Conservation (phyloP, 129 eudicot species). For the Tanacetum coccineum region DNA sequence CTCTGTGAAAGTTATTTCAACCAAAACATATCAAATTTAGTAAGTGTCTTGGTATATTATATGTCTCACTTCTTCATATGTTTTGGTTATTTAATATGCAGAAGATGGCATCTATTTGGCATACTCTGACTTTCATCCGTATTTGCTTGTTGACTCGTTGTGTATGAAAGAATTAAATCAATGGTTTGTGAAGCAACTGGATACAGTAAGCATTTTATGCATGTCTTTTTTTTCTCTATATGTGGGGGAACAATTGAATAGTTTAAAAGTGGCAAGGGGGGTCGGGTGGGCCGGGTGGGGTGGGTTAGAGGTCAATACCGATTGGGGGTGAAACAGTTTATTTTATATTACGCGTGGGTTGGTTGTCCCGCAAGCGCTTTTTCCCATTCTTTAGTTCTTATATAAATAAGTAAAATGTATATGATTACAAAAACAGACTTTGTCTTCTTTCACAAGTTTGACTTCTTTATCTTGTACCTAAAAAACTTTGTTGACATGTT, state of each 20-base stretch:
- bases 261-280: not conserved
- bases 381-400: not conserved
- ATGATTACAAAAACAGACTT: not conserved
- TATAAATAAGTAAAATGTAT: not conserved
- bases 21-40: not conserved
- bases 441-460: not conserved
- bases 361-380: not conserved
- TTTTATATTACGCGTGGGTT: not conserved
- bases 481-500: too few species aligned
- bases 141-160: constrained; percentile 76
- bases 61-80: not conserved
- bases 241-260: not conserved
- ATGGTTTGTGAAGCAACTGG: constrained; percentile 94
- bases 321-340: not conserved
- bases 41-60: constrained; percentile 5
- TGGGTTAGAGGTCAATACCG: not conserved
- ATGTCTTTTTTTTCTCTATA: not conserved
- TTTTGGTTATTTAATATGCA: constrained; percentile 39
- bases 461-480: too few species aligned
- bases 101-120: constrained; percentile 87
- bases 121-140: constrained; percentile 87
- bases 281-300: not conserved
- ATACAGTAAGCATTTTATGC: constrained; percentile 53
- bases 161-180: constrained; percentile 92
- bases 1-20: not conserved